Base-by-base conservation (phyloP, 306 rosid genomes). In the Prunus padus region DNA sequence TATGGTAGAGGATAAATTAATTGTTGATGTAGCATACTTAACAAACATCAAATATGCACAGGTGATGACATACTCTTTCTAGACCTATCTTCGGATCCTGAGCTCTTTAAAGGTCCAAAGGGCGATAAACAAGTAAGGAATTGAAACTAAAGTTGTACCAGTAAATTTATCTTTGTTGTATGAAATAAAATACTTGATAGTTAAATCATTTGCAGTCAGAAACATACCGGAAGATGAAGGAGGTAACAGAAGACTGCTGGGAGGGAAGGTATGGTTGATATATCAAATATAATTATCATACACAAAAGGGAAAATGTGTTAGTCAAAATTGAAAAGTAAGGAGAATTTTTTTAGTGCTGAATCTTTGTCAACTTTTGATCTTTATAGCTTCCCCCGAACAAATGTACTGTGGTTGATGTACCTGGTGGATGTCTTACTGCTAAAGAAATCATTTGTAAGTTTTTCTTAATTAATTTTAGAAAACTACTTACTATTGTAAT, bases 171-270 rank as follows among this genome's bases (percentile, higher is more conserved):
- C 77, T 49, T 55, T 69, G 44, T 66, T 16, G 46, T 37, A 50
- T 33, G 20, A 71, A 44, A 18, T 71, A 76, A n/a, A 44, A 18
- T 71, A 76, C n/a, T 72, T 56, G 23, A 76, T 73, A 68, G 59
- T 28, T 73, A 46, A 80, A 31, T 70, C 71, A 65, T 65, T 74
- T 80, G 75, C 88, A 95, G 99, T 84, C 92, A 8, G 99, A 92
- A 87, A 90, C 99, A 47, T 95, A 95, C 85, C 80, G 97, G 79
- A 90, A 84, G 87, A 95, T 95, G 99, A 90, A 89, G 86, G 89
- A 90, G 67, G 87, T 88, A 60, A 90, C 98, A 50, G 91, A 85
- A 65, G 99, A 92, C 80, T 85, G 87, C 67, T 95, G 99, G 99
- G 96, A 90, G 82, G 97, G 88, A 87, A 92, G 96, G 99, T 95